phyloP scores from a whole-genome alignment of 768 basidiomycete species.

The Brasilioporus rufonigricans region DNA sequence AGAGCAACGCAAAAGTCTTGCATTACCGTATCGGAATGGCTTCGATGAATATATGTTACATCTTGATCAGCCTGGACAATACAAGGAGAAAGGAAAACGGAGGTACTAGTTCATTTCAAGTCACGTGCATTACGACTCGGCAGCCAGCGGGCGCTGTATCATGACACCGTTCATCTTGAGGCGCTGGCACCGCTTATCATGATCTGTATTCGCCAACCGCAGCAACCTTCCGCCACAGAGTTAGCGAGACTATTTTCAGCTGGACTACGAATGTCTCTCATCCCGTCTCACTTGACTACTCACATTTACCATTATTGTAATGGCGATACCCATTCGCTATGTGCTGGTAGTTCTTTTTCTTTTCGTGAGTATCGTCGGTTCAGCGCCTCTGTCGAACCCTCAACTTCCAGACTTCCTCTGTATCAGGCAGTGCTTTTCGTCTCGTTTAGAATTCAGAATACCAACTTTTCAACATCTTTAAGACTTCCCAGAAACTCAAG shows the following conservation, averaged over 20 bases:
- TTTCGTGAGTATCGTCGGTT: slow-evolving; percentile 17
- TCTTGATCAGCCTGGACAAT: too few relatives aligned
- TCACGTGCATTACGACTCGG: too few relatives aligned
- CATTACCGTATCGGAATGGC: background rate
- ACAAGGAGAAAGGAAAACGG: too few relatives aligned
- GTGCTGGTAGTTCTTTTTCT: slow-evolving; percentile 12
- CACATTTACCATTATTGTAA: background rate
- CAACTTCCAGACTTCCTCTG: background rate
- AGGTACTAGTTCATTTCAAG: too few relatives aligned
- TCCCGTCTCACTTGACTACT: background rate
- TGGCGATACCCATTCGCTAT: slow-evolving; percentile 23
- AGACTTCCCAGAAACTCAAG: background rate
- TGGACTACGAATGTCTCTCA: background rate
- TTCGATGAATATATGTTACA: background rate
- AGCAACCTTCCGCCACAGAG: background rate
- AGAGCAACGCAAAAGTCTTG: background rate
- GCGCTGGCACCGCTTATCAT: background rate
- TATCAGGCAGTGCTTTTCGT: slow-evolving; percentile 19
- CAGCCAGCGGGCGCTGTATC: background rate
- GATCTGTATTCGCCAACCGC: background rate
- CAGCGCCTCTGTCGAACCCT: background rate
- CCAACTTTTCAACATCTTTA: background rate
- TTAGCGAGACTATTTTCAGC: slow-evolving; percentile 11
- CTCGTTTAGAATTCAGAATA: background rate
- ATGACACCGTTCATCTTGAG: background rate